phyloP scores from a whole-genome alignment of 2,329 filamentous ascomycete genomes.

The Stylonectria norvegica region DNA sequence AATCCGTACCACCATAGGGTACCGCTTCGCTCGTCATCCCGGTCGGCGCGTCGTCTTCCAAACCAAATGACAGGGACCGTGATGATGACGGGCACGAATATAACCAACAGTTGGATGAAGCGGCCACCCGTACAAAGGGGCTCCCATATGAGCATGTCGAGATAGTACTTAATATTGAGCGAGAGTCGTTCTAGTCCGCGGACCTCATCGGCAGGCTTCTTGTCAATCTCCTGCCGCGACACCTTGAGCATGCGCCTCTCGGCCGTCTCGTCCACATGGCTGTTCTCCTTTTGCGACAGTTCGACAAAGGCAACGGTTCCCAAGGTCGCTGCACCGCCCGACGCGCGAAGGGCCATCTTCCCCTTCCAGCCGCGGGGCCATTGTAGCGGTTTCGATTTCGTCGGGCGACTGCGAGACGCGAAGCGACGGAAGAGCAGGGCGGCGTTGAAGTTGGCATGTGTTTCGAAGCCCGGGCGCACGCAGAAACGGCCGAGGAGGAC shows the following conservation, averaged over 20 bases:
- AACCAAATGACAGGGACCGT: constrained; percentile 79
- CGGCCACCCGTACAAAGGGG: constrained; percentile 81
- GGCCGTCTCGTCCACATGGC: constrained; percentile 56
- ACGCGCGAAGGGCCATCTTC: constrained; percentile 35
- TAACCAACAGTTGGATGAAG: constrained; percentile 81
- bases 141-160: constrained; percentile 76
- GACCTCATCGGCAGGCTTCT: constrained; percentile 61
- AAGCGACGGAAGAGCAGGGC: constrained; percentile 19
- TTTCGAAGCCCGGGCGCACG: constrained; percentile 36
- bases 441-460: constrained; percentile 11
- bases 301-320: constrained; percentile 57
- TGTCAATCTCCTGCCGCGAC: constrained; percentile 73
- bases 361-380: too few relatives aligned
- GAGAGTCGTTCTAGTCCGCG: constrained; percentile 55
- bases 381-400: constrained; percentile 23
- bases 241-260: constrained; percentile 84
- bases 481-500: constrained; percentile 43
- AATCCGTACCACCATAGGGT: constrained; percentile 95
- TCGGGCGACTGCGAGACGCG: constrained; percentile 25
- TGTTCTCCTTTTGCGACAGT: constrained; percentile 54
- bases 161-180: constrained; percentile 59
- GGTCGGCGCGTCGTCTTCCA: constrained; percentile 59
- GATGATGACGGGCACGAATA: constrained; percentile 87
- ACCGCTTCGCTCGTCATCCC: constrained; percentile 72
- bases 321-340: constrained; percentile 41